Percentiles rank a stretch among this genome's conserved stretches.
Conservation (phyloP, 2,329 filamentous ascomycete genomes). For the Ustulina deusta region DNA sequence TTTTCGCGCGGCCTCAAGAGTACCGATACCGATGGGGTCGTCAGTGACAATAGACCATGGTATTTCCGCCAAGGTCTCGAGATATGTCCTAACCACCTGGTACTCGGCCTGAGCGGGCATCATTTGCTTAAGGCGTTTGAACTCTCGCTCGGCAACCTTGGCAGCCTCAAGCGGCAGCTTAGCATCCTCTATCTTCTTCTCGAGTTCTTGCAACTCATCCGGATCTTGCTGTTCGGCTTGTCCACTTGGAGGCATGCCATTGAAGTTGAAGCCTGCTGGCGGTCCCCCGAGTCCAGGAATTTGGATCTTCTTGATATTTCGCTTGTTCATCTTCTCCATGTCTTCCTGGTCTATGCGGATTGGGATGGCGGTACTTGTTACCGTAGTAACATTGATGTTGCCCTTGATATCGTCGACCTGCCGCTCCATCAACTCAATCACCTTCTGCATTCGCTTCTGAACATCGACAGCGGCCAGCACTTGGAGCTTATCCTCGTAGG, state of each 20-base stretch:
- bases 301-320: slow-evolving; percentile 41
- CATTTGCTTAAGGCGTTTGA: slow-evolving; percentile 93
- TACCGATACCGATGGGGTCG: slow-evolving; percentile 85
- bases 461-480: slow-evolving; percentile 85
- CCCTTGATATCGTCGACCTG: slow-evolving; percentile 88
- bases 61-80: slow-evolving; percentile 93
- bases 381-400: slow-evolving; percentile 85
- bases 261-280: slow-evolving; percentile 50
- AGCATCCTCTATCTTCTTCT: slow-evolving; percentile 86
- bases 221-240: slow-evolving; percentile 80
- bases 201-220: slow-evolving; percentile 91
- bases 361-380: slow-evolving; percentile 75
- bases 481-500: slow-evolving; percentile 90
- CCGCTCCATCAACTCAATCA: slow-evolving; percentile 84
- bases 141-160: slow-evolving; percentile 90
- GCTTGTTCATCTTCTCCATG: slow-evolving; percentile 63
- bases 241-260: slow-evolving; percentile 60
- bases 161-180: slow-evolving; percentile 84
- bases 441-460: slow-evolving; percentile 80
- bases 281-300: slow-evolving; percentile 33
- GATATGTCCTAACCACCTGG: slow-evolving; percentile 90
- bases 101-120: slow-evolving; percentile 96
- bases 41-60: slow-evolving; percentile 89
- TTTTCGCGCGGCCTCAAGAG: slow-evolving; percentile 81
- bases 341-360: slow-evolving; percentile 68